These are phyloP conservation scores for Hypomyces rosellus DNA, from an alignment of 2,329 filamentous ascomycete genomes.

Conservation along the genomic window DNA sequence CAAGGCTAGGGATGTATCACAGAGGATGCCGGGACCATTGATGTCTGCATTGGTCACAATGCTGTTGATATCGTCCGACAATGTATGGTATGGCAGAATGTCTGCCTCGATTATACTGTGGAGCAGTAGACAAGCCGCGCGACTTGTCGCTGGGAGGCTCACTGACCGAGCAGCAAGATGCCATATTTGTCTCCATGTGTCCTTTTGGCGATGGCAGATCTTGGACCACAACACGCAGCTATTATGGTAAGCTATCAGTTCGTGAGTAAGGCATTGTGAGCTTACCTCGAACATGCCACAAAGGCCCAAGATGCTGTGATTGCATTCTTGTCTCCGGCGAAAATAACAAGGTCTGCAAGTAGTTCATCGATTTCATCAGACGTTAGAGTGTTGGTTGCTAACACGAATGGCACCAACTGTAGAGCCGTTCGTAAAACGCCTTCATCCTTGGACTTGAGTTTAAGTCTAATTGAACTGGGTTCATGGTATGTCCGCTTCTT, in stretches of 20 bases:
- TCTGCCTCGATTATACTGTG: slow-evolving; percentile 58
- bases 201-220: slow-evolving; percentile 27
- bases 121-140: slow-evolving; percentile 71
- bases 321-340: slow-evolving; percentile 63
- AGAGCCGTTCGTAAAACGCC: slow-evolving; percentile 45
- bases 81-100: slow-evolving; percentile 60
- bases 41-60: slow-evolving; percentile 73
- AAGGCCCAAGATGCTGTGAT: slow-evolving; percentile 73
- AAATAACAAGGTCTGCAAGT: slow-evolving; percentile 50
- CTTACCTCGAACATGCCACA: slow-evolving; percentile 72
- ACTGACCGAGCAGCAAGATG: slow-evolving; percentile 55
- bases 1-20: slow-evolving; percentile 71
- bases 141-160: slow-evolving; percentile 62
- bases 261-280: neutral
- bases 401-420: slow-evolving; percentile 52
- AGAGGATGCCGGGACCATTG: slow-evolving; percentile 69
- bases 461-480: slow-evolving; percentile 42
- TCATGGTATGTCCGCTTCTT: slow-evolving; percentile 38
- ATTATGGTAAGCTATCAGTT: slow-evolving; percentile 16
- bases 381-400: slow-evolving; percentile 39
- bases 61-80: slow-evolving; percentile 63
- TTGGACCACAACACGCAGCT: slow-evolving; percentile 26
- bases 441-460: slow-evolving; percentile 38
- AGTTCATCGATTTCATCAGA: slow-evolving; percentile 48
- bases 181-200: slow-evolving; percentile 12